Percentiles rank a stretch among this genome's conserved stretches.
Conservation (phyloP, 129 eudicot species). For the Lonicera japonica region DNA sequence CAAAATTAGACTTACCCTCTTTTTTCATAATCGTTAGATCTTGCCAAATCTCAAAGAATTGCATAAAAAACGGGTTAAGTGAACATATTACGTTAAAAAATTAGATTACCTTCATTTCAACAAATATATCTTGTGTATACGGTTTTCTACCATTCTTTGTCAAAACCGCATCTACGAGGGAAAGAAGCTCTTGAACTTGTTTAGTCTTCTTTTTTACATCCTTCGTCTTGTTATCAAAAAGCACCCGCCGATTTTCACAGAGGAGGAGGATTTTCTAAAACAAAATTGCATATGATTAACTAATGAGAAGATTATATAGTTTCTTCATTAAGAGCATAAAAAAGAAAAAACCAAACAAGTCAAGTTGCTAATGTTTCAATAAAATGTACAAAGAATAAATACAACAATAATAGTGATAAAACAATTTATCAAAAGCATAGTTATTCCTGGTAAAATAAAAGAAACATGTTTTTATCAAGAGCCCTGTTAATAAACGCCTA, state of each 20-base stretch:
- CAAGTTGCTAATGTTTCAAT: neutral
- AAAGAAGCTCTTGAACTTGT: conserved; percentile 57
- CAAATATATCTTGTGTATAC: conserved; percentile 61
- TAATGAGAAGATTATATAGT: neutral
- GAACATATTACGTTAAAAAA: too few relatives aligned
- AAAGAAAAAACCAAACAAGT: too few relatives aligned
- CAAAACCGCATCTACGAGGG: conserved; percentile 45
- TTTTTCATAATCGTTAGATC: too few relatives aligned
- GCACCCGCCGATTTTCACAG: conserved; percentile 60
- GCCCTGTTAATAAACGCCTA: too few relatives aligned
- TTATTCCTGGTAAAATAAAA: too few relatives aligned
- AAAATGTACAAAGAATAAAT: too few relatives aligned
- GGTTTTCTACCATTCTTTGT: conserved; percentile 58
- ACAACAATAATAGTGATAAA: neutral
- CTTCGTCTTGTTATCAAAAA: conserved; percentile 68
- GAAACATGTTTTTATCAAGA: too few relatives aligned
- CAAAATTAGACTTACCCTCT: too few relatives aligned
- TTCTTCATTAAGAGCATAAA: too few relatives aligned
- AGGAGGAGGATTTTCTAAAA: conserved; percentile 48
- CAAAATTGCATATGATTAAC: conserved; percentile 5
- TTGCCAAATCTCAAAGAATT: too few relatives aligned
- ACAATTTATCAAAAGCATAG: neutral
- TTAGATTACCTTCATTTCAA: conserved; percentile 63
- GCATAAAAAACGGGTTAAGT: too few relatives aligned
- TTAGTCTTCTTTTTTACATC: conserved; percentile 31